Base-by-base conservation (phyloP, 441 rosid genomes). In the Populus tomentosa region DNA sequence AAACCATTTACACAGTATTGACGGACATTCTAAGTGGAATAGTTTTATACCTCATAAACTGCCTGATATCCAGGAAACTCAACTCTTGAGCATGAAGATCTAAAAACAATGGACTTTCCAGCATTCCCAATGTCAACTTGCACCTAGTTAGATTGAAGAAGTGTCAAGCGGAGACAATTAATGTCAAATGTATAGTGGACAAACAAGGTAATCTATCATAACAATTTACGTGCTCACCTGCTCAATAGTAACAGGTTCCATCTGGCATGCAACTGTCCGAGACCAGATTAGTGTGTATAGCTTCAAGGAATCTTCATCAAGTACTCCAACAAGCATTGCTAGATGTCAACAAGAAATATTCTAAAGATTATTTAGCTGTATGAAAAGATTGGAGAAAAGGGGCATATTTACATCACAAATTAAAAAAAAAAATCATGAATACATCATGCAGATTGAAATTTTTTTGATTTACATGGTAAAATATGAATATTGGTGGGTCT, bases 221-320 rank as follows among this genome's bases (percentile, higher is more conserved):
- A 46, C 16, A 14, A 46, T 74, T 70, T 69, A 35, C 21, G 63
- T 76, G 46, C 85, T 70, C 77, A 96, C 99, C 98, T 90, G 98
- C 76, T 84, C 92, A 81, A 87, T 68, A 28, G 77, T 84, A 74
- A 87, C 88, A 65, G 98, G 89, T 87, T 92, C 95, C 99, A 96
- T 94, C 84, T 94, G 99, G 80, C 98, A 96, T 69, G 98, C 98
- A 85, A 94, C 24, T 16, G 97, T 87, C 70, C 99, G 87, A 78
- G 96, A 85, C 99, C 99, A 96, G 79, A 96, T 91, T 80, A 96
- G 94, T 67, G 93, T 82, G 85, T 96, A 96, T 76, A 96, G 82
- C 87, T 91, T 94, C 88, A 96, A 80, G 74, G 94, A 82, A 89
- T 96, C 99, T 78, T 89, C 93, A 84, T 94, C 99, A 78, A 96